phyloP scores from a whole-genome alignment of 192 early-diverging fungal species.

The Podila minutissima region DNA sequence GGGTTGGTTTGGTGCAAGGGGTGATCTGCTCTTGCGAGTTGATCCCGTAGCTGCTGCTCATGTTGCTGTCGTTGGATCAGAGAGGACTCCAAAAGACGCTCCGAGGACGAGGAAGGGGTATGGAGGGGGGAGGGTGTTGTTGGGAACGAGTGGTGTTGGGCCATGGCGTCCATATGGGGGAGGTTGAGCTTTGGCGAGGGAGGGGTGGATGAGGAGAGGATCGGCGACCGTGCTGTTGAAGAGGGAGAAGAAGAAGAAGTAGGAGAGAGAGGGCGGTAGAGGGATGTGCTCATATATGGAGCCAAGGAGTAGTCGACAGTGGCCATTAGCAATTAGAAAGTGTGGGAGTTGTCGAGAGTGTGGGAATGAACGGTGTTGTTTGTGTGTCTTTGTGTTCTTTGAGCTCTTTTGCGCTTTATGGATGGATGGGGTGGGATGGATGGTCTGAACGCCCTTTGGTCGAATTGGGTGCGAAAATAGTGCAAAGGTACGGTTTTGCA shows the following conservation, averaged over 20 bases:
- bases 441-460: no score
- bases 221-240: background rate
- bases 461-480: no score
- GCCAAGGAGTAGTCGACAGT: conserved; percentile 2
- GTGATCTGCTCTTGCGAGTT: conserved; percentile 8
- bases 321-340: background rate
- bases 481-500: background rate
- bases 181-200: background rate
- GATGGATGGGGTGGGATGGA: no score
- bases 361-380: background rate
- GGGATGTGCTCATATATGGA: background rate
- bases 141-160: conserved; percentile 4
- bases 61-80: conserved; percentile 14
- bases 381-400: background rate
- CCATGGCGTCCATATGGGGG: background rate
- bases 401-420: no score
- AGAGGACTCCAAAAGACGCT: background rate
- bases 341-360: background rate
- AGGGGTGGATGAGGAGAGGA: background rate
- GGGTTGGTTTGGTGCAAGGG: conserved; percentile 22
- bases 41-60: conserved; percentile 15
- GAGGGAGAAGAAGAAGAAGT: conserved; percentile 1
- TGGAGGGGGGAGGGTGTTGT: background rate
- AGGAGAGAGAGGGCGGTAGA: background rate
- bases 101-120: background rate